These are phyloP conservation scores for Axilococcus clingmanii DNA, from an alignment of 139 green algal genomes.

Conservation along the genomic window DNA sequence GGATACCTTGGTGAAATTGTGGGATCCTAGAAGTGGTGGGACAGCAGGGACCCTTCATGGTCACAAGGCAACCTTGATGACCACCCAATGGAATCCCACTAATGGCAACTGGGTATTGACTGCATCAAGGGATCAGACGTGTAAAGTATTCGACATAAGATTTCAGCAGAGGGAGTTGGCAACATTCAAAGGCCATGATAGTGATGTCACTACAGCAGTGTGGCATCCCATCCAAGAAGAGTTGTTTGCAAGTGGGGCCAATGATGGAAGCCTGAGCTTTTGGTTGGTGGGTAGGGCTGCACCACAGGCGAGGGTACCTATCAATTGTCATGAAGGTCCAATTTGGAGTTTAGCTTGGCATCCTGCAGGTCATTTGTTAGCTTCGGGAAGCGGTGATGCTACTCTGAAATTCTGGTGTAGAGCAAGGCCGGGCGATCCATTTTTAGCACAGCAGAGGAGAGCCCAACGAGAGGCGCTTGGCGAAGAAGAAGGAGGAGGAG, in stretches of 20 bases:
- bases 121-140: slow-evolving; percentile 56
- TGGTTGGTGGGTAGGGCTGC: slow-evolving; percentile 2
- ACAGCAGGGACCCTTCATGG: slow-evolving; percentile 59
- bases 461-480: slow-evolving; percentile 20
- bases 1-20: slow-evolving; percentile 88
- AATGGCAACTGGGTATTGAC: slow-evolving; percentile 85
- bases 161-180: slow-evolving; percentile 53
- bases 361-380: slow-evolving; percentile 75
- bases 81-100: slow-evolving; percentile 61
- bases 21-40: slow-evolving; percentile 58
- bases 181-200: slow-evolving; percentile 60
- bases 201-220: slow-evolving; percentile 58
- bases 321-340: slow-evolving; percentile 49
- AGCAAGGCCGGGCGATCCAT: slow-evolving; percentile 26
- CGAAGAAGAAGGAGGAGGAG: slow-evolving; percentile 3
- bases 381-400: slow-evolving; percentile 38
- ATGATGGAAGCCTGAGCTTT: slow-evolving; percentile 49
- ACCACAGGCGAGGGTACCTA: slow-evolving; percentile 37
- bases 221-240: slow-evolving; percentile 89
- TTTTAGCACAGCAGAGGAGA: slow-evolving; percentile 23
- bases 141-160: slow-evolving; percentile 70
- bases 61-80: slow-evolving; percentile 72
- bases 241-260: slow-evolving; percentile 56
- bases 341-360: slow-evolving; percentile 74
- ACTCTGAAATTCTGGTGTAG: slow-evolving; percentile 69